Conservation (phyloP, 257 asterid genomes). For the Thymus mandschuricus region DNA sequence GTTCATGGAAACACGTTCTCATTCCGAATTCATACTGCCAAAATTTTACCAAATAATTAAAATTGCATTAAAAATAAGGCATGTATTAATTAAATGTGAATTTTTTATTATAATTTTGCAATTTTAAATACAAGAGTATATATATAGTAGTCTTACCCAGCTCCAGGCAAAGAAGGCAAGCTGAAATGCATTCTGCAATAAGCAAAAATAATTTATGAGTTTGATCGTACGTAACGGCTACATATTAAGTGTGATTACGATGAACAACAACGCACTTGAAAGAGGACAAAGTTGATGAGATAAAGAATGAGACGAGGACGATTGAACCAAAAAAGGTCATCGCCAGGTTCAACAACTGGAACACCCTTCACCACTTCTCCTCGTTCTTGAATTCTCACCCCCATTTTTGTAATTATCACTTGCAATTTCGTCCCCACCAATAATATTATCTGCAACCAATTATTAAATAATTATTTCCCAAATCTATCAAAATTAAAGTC, state of each 20-base stretch:
- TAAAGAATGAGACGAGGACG: conserved; percentile 70
- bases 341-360: conserved; percentile 80
- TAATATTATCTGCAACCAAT: conserved; percentile 58
- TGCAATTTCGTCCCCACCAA: conserved; percentile 87
- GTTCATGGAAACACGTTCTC: conserved; percentile 78
- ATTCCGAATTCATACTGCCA: conserved; percentile 73
- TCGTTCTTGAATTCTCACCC: conserved; percentile 73
- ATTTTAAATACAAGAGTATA: not conserved
- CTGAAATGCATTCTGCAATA: conserved; percentile 85
- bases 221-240: no score
- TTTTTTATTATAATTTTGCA: no score
- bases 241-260: no score
- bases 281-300: conserved; percentile 79
- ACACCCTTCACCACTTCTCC: conserved; percentile 82
- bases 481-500: not conserved
- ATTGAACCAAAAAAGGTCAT: conserved; percentile 84
- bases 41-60: not conserved
- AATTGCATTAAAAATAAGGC: no score
- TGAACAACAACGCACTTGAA: conserved; percentile 51
- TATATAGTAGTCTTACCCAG: conserved; percentile 53
- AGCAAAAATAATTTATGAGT: no score
- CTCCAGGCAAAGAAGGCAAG: conserved; percentile 90
- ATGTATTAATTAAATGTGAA: no score
- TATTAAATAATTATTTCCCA: not conserved
- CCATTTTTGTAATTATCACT: conserved; percentile 90